Evolutionary conservation across 352 stramenopile genomes (phyloP), one percentile per base, ranked within the genome.

Genomic region (Phytophthora europaea): DNA sequence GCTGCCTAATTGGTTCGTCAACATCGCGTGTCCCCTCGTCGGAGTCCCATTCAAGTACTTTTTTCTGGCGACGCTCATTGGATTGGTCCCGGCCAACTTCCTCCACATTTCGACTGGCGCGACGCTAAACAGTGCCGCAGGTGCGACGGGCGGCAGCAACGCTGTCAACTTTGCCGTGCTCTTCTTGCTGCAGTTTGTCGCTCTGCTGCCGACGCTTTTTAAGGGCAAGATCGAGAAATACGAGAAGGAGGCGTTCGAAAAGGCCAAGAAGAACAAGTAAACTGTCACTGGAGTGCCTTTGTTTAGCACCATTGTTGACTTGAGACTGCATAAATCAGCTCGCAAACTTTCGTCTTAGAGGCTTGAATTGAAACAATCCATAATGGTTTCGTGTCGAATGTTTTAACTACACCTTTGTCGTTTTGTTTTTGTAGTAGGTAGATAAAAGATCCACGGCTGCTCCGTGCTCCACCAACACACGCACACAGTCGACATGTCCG

Each of bases 1-100:
- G 45, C 67, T 97, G 60, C 91, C 91, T 16, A 97, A 97, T 76
- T 97, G 91, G 91, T 96, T 96, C 57, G 89, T 97, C 65, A 97
- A 97, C 67, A 93, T 97, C 43, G 89, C 89, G 28, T 95, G 86
- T 38, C 91, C 91, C 38, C 78, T 97, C 1, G 91, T 97, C 0
- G 89, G 85, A 48, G 89, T 97, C 48, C 81, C 87, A 54, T 94
- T 96, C 75, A 88, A 89, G 65, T 90, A 94, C 53, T 97, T 97
- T 57, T 93, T 94, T 72, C 61, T 93, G 38, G 91, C 88, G 4
- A 97, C 91, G 26, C 69, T 96, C 2, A 85, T 97, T 51, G 91
- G 90, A 78, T 57, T 96, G 53, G 56, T 96, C 8, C 89, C 89
- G 6, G 89, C 89, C 26, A 96, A 96, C 47, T 96, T 95, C 58